Percentiles rank a stretch among this genome's conserved stretches.
These are phyloP conservation scores for Postia placenta DNA, from an alignment of 768 basidiomycete genomes.

Conservation along the genomic window DNA sequence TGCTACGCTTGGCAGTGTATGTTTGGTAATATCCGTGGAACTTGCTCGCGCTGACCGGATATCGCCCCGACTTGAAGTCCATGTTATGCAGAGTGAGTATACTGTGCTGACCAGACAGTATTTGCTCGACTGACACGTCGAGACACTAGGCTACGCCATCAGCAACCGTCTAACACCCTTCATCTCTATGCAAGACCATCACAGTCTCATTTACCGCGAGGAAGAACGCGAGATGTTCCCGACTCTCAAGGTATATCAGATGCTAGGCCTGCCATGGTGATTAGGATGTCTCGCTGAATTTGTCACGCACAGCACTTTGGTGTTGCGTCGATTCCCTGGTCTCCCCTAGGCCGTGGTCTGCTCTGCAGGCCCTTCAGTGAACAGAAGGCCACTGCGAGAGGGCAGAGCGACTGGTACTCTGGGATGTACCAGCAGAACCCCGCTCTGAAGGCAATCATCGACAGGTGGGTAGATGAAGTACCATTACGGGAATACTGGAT, in stretches of 20 bases:
- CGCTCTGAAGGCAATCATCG: neutral
- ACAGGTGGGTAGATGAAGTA: neutral
- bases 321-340: conserved; percentile 32
- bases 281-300: neutral
- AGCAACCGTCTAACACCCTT: conserved; percentile 41
- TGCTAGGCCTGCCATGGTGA: neutral
- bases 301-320: conserved; percentile 16
- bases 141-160: conserved; percentile 33
- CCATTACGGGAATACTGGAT: neutral
- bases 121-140: neutral
- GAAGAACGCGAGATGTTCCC: conserved; percentile 59
- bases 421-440: neutral
- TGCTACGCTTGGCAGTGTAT: conserved; percentile 30
- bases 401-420: conserved; percentile 17
- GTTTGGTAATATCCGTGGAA: neutral
- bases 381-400: conserved; percentile 17
- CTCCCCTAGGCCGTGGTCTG: conserved; percentile 29
- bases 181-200: conserved; percentile 61
- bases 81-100: conserved; percentile 27
- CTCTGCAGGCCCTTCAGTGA: conserved; percentile 22
- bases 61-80: conserved; percentile 18
- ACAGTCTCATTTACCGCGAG: conserved; percentile 52
- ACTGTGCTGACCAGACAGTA: too few species aligned
- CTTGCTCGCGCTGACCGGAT: neutral
- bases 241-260: conserved; percentile 25